Evolutionary conservation across 2,329 filamentous ascomycete species (phyloP), one percentile per base, ranked within the genome.

Genomic region (Geoglossum cookeanum): DNA sequence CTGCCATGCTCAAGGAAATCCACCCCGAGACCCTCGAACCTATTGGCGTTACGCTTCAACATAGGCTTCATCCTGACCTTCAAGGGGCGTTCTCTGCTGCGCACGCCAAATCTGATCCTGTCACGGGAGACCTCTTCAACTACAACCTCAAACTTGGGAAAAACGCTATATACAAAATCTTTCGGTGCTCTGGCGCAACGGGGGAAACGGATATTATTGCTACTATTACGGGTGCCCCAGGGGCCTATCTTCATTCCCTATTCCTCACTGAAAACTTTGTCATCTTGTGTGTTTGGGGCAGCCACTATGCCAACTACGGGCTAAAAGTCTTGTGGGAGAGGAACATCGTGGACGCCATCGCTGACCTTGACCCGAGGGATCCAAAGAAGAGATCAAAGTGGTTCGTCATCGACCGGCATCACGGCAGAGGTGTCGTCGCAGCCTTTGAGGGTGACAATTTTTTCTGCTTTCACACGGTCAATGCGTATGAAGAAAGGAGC

Each of bases 171-270:
- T 92, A 91, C 65, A 80, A 84, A 15, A 65, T 92, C 15, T 92
- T 90, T 67, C 71, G 76, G 1, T 77, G 80, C 1, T 82, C 77
- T 17, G 77, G 80, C 0, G 66, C 74, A 0, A 83, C 79, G 0
- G 84, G 83, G 0, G 71, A 79, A 57, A 87, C 85, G 0, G 77
- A 80, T 0, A 81, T 92, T 17, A 75, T 94, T 0, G 86, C 86
- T 2, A 81, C 77, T 0, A 78, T 92, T 59, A 68, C 69, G 0
- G 73, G 71, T 2, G 66, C 75, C 2, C 70, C 70, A 1, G 71
- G 84, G 0, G 82, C 85, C 0, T 94, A 92, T 63, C 79, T 94
- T n/a, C 88, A 94, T 69, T 91, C 86, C 7, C 76, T 91, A 63
- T 87, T 88, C 63, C 68, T 94, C 30, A 84, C 85, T 0, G 70